Conservation (phyloP, 768 basidiomycete species). For the Bullera alba region DNA sequence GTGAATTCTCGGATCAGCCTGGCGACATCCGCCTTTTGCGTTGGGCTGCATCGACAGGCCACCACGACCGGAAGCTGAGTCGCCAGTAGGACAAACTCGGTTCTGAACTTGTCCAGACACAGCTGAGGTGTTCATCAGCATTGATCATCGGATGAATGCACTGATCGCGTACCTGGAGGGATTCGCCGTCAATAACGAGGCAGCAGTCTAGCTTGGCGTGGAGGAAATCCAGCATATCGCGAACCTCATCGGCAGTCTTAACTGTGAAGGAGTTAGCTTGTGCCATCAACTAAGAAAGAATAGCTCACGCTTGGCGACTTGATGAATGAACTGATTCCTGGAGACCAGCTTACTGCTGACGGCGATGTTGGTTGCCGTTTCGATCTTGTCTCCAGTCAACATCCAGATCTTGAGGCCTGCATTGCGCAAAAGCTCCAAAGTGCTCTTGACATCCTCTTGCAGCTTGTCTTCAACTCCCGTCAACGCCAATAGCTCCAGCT, state of each 20-base stretch:
- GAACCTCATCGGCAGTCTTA: conserved; percentile 70
- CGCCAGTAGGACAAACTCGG: conserved; percentile 91
- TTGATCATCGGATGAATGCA: not conserved
- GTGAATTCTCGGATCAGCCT: conserved; percentile 82
- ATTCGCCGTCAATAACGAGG: conserved; percentile 96
- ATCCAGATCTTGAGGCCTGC: conserved; percentile 99
- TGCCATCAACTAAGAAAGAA: not conserved
- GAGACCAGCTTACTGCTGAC: conserved; percentile 94
- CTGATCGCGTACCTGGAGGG: conserved; percentile 61
- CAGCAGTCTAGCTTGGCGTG: conserved; percentile 94
- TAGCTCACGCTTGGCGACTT: conserved; percentile 77
- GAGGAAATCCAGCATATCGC: conserved; percentile 84
- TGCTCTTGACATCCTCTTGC: conserved; percentile 92
- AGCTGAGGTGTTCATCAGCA: conserved; percentile 53
- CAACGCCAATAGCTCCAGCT: conserved; percentile 82
- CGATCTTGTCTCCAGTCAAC: conserved; percentile 98
- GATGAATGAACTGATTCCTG: conserved; percentile 94
- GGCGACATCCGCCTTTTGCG: conserved; percentile 97
- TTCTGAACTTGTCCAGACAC: conserved; percentile 79
- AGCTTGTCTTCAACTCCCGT: conserved; percentile 99
- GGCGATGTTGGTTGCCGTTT: conserved; percentile 96
- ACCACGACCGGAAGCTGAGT: conserved; percentile 95
- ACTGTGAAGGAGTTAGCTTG: conserved; percentile 52
- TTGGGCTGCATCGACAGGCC: conserved; percentile 95
- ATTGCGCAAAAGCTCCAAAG: conserved; percentile 84